phyloP scores from a whole-genome alignment of 805 yeast genomes.

The Candida railenensis region DNA sequence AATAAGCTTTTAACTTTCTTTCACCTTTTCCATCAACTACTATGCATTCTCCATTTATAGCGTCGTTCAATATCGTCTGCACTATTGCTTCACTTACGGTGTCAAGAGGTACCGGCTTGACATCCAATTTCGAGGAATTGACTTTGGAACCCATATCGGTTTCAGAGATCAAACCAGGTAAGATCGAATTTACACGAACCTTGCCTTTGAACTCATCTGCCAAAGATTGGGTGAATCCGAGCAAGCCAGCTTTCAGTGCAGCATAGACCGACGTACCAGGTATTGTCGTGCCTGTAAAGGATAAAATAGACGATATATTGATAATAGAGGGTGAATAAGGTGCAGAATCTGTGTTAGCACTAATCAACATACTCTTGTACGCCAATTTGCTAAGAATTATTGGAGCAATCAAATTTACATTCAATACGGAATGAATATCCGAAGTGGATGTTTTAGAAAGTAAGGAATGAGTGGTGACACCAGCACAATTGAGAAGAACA shows the following conservation, averaged over 20 bases:
- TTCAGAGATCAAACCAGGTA: constrained; percentile 65
- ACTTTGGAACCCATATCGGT: constrained; percentile 62
- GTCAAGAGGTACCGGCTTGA: constrained; percentile 22
- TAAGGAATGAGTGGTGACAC: constrained; percentile 58
- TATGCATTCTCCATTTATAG: constrained; percentile 31
- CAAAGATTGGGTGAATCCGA: constrained; percentile 58
- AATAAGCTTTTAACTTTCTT: neutral
- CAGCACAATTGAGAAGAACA: constrained; percentile 64
- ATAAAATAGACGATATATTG: constrained; percentile 67
- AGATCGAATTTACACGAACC: constrained; percentile 61
- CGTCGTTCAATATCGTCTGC: constrained; percentile 19
- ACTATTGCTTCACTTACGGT: constrained; percentile 27
- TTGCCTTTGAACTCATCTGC: constrained; percentile 58
- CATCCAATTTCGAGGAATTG: constrained; percentile 15
- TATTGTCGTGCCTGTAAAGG: constrained; percentile 29
- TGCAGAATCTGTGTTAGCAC: constrained; percentile 16
- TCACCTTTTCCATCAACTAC: constrained; percentile 12
- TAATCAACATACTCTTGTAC: constrained; percentile 46
- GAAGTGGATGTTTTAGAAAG: constrained; percentile 41
- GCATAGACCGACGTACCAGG: constrained; percentile 67
- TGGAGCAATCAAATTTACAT: constrained; percentile 60
- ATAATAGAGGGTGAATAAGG: constrained; percentile 39
- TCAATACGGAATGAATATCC: constrained; percentile 46
- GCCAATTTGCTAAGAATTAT: constrained; percentile 57
- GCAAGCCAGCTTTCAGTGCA: constrained; percentile 69